Evolutionary conservation across 495 filamentous ascomycete species (phyloP).

Genomic region (Xylaria intraflava): DNA sequence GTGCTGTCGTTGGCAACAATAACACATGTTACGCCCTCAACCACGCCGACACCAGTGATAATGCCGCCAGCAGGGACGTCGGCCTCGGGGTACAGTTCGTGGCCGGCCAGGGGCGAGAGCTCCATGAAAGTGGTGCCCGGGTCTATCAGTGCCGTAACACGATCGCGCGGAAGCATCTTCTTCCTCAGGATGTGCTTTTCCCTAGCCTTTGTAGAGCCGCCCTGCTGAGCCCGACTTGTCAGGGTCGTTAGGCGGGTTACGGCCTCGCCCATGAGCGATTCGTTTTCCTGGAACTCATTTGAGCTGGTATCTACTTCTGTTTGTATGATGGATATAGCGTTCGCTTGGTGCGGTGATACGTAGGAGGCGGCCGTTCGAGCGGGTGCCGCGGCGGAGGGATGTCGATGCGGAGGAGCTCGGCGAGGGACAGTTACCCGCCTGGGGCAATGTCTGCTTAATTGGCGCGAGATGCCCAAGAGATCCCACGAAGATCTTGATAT

Average conservation of each 20-base stretch:
- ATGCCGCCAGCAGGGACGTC: constrained; percentile 70
- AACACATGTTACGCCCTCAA: constrained; percentile 87
- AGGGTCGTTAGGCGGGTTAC: constrained; percentile 58
- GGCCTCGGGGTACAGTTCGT: constrained; percentile 79
- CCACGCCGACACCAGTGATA: constrained; percentile 84
- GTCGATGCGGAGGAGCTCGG: constrained; percentile 11
- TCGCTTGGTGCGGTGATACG: constrained; percentile 60
- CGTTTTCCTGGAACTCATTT: constrained; percentile 76
- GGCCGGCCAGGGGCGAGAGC: constrained; percentile 77
- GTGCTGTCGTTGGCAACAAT: constrained; percentile 97
- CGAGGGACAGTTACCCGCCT: constrained; percentile 14
- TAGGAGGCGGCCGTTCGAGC: constrained; percentile 51
- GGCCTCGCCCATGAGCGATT: constrained; percentile 66
- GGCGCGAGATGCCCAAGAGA: constrained; percentile 31
- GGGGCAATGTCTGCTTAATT: constrained; percentile 34
- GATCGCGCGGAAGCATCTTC: constrained; percentile 92
- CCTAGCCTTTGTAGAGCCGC: constrained; percentile 75
- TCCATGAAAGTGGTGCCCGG: constrained; percentile 88
- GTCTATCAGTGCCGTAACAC: constrained; percentile 81
- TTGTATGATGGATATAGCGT: constrained; percentile 69
- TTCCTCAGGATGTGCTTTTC: constrained; percentile 82
- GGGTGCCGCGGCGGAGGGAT: constrained; percentile 7
- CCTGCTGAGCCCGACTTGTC: constrained; percentile 62
- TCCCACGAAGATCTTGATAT: constrained; percentile 30
- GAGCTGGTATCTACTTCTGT: constrained; percentile 71